A percentile compares a stretch with the other conserved stretches of the same genome.
Evolutionary conservation across 108 stramenopile genomes (phyloP).

Genomic region (Nitzschia sp.): DNA sequence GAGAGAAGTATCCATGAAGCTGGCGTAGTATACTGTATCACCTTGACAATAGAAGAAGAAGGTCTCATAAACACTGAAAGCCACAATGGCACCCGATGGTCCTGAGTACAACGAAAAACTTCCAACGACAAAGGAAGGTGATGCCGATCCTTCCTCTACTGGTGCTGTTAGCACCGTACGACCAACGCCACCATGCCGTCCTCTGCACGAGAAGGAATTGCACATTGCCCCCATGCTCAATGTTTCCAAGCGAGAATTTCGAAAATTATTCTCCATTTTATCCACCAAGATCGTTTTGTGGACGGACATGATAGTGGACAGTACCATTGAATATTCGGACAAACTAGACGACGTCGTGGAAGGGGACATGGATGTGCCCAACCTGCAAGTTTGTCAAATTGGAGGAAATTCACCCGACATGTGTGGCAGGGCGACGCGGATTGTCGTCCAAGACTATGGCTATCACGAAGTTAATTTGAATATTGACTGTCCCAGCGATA

Average conservation of each 20-base stretch:
- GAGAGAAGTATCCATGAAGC: no score
- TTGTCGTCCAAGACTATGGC: conserved; percentile 42
- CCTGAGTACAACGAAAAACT: no score
- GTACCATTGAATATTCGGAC: conserved; percentile 48
- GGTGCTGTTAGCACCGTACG: not conserved
- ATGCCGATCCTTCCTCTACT: no score
- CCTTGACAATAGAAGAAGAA: no score
- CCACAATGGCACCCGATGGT: no score
- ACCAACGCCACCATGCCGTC: conserved; percentile 1
- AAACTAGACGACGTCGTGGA: conserved; percentile 42
- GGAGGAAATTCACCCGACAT: conserved; percentile 56
- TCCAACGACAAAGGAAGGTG: no score
- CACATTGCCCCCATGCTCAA: conserved; percentile 85
- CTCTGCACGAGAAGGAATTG: conserved; percentile 52
- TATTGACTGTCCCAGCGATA: conserved; percentile 68
- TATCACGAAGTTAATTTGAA: conserved; percentile 83
- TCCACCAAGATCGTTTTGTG: conserved; percentile 60
- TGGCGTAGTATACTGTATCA: no score
- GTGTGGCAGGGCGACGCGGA: conserved; percentile 39
- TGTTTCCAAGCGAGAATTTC: conserved; percentile 69
- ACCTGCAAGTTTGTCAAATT: conserved; percentile 52
- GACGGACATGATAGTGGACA: conserved; percentile 81
- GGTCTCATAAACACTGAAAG: no score
- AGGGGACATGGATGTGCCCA: conserved; percentile 25
- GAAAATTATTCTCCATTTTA: conserved; percentile 64